Evolutionary conservation across 139 green algal genomes (phyloP), one percentile per base, ranked within the genome.

Genomic region (Coelastrella sp.): DNA sequence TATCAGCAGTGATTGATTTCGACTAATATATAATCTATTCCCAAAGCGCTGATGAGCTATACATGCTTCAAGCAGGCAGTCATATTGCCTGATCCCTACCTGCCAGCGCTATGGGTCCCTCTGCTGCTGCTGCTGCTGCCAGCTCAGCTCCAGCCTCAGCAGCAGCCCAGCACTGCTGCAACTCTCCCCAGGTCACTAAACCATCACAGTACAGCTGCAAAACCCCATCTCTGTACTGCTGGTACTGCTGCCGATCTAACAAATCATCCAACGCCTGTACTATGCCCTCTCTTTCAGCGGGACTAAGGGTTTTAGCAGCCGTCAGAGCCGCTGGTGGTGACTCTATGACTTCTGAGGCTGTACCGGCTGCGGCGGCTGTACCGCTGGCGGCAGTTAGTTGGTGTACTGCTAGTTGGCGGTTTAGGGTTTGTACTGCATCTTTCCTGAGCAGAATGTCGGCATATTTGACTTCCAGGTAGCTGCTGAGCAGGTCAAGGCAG

Each of bases 401-500:
- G 58, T 57, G 7, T 24, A 60, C 25, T 8, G 75, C 58, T 60
- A 92, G 82, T 7, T 82, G 82, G 0, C 76, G 75, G 20, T 80
- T 12, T n/a, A 90, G 75, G 57, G 74, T 86, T n/a, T 87, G 49
- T 6, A 88, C 85, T 9, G 85, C 75, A 78, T 92, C 90, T 27
- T 88, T 78, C 14, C 78, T 78, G 24, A 90, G 65, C 17, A 92
- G 78, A 22, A 92, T 56, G 49, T 92, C 90, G 65, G 87, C 87
- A 24, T 91, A 91, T 22, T 84, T 90, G 12, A 92, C 85, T 65
- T 92, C 84, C n/a, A 92, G 85, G 80, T 91, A 91, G 56, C 70
- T 35, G 17, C 49, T 83, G 35, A 92, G 78, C 6, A 91, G 85
- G 56, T 92, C 90, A 61, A 92, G 76, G 58, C 79, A 73, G 0